Evolutionary conservation across 805 yeast species (phyloP), one percentile per base, ranked within the genome.

Genomic region (Candida rishiriensis): DNA sequence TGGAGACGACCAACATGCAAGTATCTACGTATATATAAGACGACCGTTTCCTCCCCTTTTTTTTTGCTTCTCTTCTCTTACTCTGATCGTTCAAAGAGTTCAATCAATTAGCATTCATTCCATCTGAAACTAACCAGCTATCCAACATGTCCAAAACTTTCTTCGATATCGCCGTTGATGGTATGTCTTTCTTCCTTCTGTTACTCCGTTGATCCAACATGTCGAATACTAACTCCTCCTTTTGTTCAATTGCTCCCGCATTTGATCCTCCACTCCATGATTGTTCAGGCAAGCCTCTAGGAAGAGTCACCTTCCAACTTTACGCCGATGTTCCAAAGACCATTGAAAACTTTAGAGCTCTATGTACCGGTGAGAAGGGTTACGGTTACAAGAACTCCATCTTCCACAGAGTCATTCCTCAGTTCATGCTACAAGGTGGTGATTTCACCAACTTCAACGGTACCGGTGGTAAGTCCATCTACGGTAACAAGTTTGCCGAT

Each of bases 341-440:
- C 41, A 75, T 86, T 55, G 88, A 82, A 68, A 84, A 84, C 70
- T 84, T 84, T 78, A 78, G 86, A 73, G 88, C 89, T 45, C 68
- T 84, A 57, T 79, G 85, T 65, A 84, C 96, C 51, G 96, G 97
- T 58, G 96, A 88, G 75, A 85, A 88, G 79, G 98, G 97, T 50
- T 86, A 73, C 61, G 96, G 96, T 49, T 89, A 83, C 79, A 82
- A 83, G 65, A 78, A 76, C 60, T 86, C 95, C 40, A 74, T 82
- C 54, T 90, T 91, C 93, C 97, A 90, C 88, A 85, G 97, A 76
- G 95, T 90, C 54, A 89, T 89, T 63, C 97, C 97, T 54, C 82
- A 85, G 69, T 90, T 90, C 77, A 90, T 90, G 98, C 76, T 91
- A 66, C 98, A 90, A 78, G 97, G 90, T 66, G 91, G 91, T 75